These are phyloP conservation scores for Mycosphaerelloides madeirae DNA, from an alignment of 2,329 filamentous ascomycete species.

Conservation along the genomic window DNA sequence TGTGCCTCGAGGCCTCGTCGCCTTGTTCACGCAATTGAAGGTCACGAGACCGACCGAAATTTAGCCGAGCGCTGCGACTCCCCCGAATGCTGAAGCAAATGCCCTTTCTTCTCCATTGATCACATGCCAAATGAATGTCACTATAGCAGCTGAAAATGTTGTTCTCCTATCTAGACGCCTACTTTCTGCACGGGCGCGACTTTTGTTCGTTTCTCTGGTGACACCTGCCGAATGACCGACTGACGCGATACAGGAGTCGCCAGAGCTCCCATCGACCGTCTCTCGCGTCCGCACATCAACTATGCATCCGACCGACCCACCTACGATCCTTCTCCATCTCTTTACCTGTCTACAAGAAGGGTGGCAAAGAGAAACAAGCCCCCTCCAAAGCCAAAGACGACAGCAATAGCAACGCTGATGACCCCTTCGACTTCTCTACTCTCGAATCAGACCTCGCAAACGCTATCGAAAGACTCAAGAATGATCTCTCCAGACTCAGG, in stretches of 20 bases:
- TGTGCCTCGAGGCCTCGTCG: too few relatives aligned
- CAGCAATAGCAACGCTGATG: constrained; percentile 33
- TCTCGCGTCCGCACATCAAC: too few relatives aligned
- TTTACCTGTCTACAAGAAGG: constrained; percentile 46
- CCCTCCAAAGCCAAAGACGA: constrained; percentile 26
- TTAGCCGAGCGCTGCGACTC: too few relatives aligned
- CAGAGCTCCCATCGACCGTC: neutral
- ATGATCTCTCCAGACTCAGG: constrained; percentile 58
- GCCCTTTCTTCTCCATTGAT: neutral
- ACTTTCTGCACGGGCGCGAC: neutral
- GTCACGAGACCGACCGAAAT: too few relatives aligned
- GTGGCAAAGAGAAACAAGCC: constrained; percentile 41
- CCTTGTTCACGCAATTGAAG: too few relatives aligned
- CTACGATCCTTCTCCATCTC: constrained; percentile 31
- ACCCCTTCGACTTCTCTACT: constrained; percentile 58
- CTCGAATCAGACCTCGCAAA: constrained; percentile 54
- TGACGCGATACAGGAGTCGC: neutral
- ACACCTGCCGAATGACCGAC: too few relatives aligned
- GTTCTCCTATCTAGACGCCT: neutral
- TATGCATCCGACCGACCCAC: too few relatives aligned
- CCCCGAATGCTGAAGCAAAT: too few relatives aligned
- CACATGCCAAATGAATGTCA: neutral
- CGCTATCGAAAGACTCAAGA: constrained; percentile 53
- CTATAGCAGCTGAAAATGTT: neutral
- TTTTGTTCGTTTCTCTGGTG: neutral